These are phyloP conservation scores for Eucalyptus cloeziana DNA, from an alignment of 345 rosid genomes.

Conservation along the genomic window DNA sequence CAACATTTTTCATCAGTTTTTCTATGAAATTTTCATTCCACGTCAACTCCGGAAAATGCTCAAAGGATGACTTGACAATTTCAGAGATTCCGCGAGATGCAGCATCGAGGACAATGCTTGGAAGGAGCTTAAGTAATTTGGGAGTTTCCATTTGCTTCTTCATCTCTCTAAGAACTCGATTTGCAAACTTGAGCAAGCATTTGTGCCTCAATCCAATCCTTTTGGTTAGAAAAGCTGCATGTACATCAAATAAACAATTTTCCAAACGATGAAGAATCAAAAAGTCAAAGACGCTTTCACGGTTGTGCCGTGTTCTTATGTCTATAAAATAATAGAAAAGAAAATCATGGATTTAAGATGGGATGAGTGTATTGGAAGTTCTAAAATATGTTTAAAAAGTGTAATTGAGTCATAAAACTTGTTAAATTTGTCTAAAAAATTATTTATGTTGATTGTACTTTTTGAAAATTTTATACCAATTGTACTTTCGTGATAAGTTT, in stretches of 20 bases:
- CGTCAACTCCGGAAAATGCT: not conserved
- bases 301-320: not conserved
- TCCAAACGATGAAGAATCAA: not conserved
- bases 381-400: fast-evolving
- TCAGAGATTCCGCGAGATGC: not conserved
- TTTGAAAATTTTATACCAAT: fast-evolving
- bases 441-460: fast-evolving
- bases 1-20: not conserved
- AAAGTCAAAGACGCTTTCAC: not conserved
- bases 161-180: not conserved
- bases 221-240: not conserved
- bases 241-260: not conserved
- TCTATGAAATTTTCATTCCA: not conserved
- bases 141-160: fast-evolving
- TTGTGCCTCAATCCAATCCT: not conserved
- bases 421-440: no score
- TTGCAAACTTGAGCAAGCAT: not conserved
- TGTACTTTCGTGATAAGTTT: fast-evolving
- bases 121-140: not conserved
- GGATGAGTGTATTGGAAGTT: no score
- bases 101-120: not conserved
- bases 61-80: not conserved
- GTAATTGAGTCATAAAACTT: no score
- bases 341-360: not conserved
- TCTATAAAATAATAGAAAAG: not conserved